Evolutionary conservation across 1,284 basidiomycete genomes (phyloP).

Genomic region (Inonotus obliquus): DNA sequence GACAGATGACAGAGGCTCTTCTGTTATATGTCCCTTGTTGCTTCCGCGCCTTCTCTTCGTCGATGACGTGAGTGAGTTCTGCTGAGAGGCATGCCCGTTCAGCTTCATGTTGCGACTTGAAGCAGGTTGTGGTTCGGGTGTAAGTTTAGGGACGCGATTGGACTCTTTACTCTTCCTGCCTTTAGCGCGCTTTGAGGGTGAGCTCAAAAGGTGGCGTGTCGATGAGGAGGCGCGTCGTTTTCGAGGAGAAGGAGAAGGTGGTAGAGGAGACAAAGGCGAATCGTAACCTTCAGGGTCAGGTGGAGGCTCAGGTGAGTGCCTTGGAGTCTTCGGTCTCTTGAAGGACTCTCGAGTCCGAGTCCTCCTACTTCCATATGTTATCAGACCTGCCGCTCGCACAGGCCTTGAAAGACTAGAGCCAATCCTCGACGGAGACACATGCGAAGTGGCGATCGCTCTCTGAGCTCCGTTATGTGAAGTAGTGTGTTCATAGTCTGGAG

Average conservation of each 20-base stretch:
- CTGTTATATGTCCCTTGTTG: background rate
- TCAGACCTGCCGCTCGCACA: conserved; percentile 4
- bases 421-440: conserved; percentile 7
- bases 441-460: background rate
- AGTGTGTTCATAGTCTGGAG: background rate
- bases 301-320: background rate
- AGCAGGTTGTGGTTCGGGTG: background rate
- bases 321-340: conserved; percentile 1
- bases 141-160: background rate
- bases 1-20: conserved; percentile 39
- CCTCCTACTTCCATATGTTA: conserved; percentile 8
- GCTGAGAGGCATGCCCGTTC: background rate
- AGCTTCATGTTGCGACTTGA: background rate
- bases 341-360: background rate
- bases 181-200: conserved; percentile 10
- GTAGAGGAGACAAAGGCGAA: conserved; percentile 23
- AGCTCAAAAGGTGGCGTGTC: background rate
- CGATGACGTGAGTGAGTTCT: background rate
- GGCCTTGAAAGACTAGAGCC: conserved; percentile 12
- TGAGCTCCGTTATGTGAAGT: background rate
- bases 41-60: background rate
- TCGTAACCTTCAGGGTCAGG: conserved; percentile 9
- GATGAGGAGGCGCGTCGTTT: conserved; percentile 19
- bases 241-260: conserved; percentile 24
- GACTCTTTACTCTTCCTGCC: background rate